Evolutionary conservation across 805 yeast genomes (phyloP).

Genomic region (Candida nonsorbophila): DNA sequence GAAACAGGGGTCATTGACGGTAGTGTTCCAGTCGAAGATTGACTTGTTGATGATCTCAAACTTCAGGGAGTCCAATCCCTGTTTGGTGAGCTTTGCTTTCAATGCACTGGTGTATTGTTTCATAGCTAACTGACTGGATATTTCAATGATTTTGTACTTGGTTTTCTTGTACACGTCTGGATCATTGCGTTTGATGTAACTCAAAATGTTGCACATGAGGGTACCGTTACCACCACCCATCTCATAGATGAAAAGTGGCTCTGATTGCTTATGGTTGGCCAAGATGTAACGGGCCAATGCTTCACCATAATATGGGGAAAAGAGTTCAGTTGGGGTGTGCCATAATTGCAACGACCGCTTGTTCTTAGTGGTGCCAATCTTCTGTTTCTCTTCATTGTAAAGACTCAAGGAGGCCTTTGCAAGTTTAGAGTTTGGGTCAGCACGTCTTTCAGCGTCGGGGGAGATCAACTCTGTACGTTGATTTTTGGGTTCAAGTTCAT

Average conservation of each 20-base stretch:
- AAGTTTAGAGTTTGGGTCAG: slow-evolving; percentile 18
- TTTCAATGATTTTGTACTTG: slow-evolving; percentile 68
- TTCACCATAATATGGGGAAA: slow-evolving; percentile 80
- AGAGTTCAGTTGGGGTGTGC: slow-evolving; percentile 88
- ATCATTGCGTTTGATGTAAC: slow-evolving; percentile 53
- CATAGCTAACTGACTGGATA: slow-evolving; percentile 55
- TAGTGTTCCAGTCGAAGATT: slow-evolving; percentile 65
- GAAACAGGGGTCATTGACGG: slow-evolving; percentile 62
- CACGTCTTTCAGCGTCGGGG: slow-evolving; percentile 8
- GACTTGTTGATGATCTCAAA: slow-evolving; percentile 69
- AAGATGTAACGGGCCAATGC: slow-evolving; percentile 78
- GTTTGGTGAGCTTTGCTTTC: slow-evolving; percentile 22
- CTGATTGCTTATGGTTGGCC: slow-evolving; percentile 58
- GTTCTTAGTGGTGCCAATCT: slow-evolving; percentile 15
- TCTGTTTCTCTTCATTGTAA: slow-evolving; percentile 16
- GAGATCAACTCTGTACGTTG: slow-evolving; percentile 9
- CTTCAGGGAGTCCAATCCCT: slow-evolving; percentile 48
- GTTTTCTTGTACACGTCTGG: slow-evolving; percentile 73
- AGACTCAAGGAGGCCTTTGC: slow-evolving; percentile 17
- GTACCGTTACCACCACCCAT: slow-evolving; percentile 92
- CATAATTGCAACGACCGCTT: slow-evolving; percentile 59
- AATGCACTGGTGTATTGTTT: slow-evolving; percentile 45
- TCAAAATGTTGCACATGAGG: slow-evolving; percentile 67
- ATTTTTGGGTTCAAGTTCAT: slow-evolving; percentile 12
- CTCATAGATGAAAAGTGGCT: slow-evolving; percentile 73